Conservation (phyloP, 176 grass and related monocot genomes). For the Rhynchospora breviuscula region DNA sequence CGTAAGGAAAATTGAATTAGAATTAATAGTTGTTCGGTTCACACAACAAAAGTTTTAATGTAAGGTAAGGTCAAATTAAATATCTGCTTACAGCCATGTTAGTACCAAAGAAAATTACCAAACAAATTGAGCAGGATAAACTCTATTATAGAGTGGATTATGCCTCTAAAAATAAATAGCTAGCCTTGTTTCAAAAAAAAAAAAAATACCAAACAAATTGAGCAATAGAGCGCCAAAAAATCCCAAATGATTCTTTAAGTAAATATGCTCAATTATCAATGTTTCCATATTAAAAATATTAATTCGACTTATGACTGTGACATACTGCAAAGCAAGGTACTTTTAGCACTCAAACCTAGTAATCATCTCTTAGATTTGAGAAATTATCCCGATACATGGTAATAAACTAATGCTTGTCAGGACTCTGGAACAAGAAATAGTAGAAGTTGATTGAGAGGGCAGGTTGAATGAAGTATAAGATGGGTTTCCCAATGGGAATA, state of each 20-base stretch:
- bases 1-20: too few relatives aligned
- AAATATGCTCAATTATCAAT: neutral
- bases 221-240: neutral
- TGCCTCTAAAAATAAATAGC: too few relatives aligned
- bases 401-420: too few relatives aligned
- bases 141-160: too few relatives aligned
- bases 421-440: too few relatives aligned
- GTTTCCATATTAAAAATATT: neutral
- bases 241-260: neutral
- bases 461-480: too few relatives aligned
- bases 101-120: neutral
- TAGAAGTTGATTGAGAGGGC: too few relatives aligned
- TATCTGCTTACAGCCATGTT: neutral
- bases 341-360: neutral
- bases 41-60: neutral
- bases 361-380: neutral
- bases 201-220: neutral
- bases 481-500: too few relatives aligned
- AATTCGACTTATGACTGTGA: neutral
- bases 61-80: neutral
- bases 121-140: too few relatives aligned
- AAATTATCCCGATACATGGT: too few relatives aligned
- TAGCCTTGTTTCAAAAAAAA: neutral
- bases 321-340: neutral
- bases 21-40: neutral